Evolutionary conservation across 2,329 filamentous ascomycete species (phyloP), one percentile per base, ranked within the genome.

Genomic region (Chrysosporium keratinophilum): DNA sequence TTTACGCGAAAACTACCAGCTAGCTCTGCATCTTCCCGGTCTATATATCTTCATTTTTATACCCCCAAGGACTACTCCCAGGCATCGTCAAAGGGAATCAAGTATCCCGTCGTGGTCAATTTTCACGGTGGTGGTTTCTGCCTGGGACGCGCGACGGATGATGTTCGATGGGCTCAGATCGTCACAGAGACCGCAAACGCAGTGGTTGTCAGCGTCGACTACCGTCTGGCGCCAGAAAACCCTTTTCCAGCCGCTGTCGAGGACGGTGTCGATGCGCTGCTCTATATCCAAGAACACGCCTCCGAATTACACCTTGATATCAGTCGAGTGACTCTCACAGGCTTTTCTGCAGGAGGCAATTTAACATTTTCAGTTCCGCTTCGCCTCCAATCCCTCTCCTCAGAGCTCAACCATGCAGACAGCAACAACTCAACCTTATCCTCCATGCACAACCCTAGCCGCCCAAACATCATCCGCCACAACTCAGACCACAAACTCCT

Each of bases 121-220:
- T 82, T 83, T 60, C 81, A 84, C 58, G 80, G 81, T 14, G 81
- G 81, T 42, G 81, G 81, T 1, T 84, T 83, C 64, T 80, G 77
- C 0, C 65, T 84, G 5, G 81, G 81, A 3, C 74, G 71, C 4
- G 74, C 80, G 6, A 77, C 75, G 14, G 81, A 84, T 61, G 81
- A 84, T 66, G 74, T 75, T 43, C 74, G 79, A 54, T 84, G 80
- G 80, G 76, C 77, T 41, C 71, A 71, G 20, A 73, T 73, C 5
- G 76, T 82, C 1, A 71, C 81, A n/a, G 62, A 77, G 2, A 69
- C 81, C 54, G 73, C 78, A 12, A 72, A 73, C 44, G 80, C 80
- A 2, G 75, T 83, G 4, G 75, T 83, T 17, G 76, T 82, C 54
- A 78, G 75, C 56, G 81, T 84, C 53, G 77, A 78, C 54, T 84